These are phyloP conservation scores for Ambispora gerdemannii DNA, from an alignment of 192 early-diverging fungal genomes.

Conservation along the genomic window DNA sequence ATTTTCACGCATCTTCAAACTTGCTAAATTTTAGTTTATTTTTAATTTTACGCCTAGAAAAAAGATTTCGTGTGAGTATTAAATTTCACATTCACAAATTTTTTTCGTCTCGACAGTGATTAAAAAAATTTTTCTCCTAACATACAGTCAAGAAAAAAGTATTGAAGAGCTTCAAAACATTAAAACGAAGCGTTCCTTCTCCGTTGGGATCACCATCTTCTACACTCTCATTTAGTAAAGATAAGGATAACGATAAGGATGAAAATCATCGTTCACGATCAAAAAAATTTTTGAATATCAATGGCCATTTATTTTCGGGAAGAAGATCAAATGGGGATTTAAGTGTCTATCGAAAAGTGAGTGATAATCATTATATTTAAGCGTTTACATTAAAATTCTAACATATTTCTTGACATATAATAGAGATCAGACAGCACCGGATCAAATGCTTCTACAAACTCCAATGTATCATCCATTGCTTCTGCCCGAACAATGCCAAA, in stretches of 20 bases:
- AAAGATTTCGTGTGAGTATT: neutral
- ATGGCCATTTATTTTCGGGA: too few species aligned
- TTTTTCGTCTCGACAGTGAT: neutral
- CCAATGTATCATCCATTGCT: neutral
- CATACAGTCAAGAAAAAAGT: neutral
- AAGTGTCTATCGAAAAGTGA: neutral
- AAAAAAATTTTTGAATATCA: too few species aligned
- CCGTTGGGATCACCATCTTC: neutral
- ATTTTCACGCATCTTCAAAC: too few species aligned
- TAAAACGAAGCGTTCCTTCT: neutral
- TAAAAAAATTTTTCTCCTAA: neutral
- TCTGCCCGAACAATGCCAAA: neutral
- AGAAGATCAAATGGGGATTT: neutral
- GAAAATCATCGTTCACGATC: too few species aligned
- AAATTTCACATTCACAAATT: neutral
- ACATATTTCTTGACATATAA: neutral
- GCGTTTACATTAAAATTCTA: neutral
- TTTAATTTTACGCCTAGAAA: neutral
- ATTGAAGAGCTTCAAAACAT: neutral
- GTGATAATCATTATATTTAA: neutral
- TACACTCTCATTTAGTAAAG: too few species aligned
- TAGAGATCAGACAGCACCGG: neutral
- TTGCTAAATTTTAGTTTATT: neutral
- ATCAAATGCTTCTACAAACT: neutral
- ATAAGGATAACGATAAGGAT: too few species aligned